phyloP scores from a whole-genome alignment of 2,329 filamentous ascomycete species.

The Chaetomium strumarium region DNA sequence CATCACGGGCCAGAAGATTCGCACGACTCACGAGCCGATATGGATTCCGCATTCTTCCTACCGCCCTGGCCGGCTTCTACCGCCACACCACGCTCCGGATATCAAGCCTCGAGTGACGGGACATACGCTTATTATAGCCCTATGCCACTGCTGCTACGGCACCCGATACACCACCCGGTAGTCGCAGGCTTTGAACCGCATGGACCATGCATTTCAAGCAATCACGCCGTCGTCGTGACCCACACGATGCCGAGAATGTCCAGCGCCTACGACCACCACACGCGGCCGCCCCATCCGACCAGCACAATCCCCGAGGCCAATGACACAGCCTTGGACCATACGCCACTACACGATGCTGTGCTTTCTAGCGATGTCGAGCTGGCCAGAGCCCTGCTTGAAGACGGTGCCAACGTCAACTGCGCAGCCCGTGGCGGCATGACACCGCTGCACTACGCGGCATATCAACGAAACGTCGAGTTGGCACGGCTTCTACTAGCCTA shows the following conservation, averaged over 20 bases:
- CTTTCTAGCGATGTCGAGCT: not conserved
- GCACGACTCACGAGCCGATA: not conserved
- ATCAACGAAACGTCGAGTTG: slow-evolving; percentile 5
- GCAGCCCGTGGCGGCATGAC: slow-evolving; percentile 10
- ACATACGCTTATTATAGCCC: not conserved
- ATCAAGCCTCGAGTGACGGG: not conserved
- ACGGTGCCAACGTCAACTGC: slow-evolving; percentile 5
- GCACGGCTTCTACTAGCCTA: slow-evolving; percentile 7
- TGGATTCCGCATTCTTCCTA: not conserved
- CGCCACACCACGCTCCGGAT: not conserved
- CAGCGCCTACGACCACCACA: not conserved
- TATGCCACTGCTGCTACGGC: not conserved
- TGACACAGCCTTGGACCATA: not conserved
- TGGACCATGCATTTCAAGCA: not conserved
- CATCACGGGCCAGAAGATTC: not conserved
- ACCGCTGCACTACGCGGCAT: slow-evolving; percentile 14
- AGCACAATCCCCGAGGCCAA: not conserved
- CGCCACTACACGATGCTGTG: slow-evolving; percentile 10
- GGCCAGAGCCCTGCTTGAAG: not conserved
- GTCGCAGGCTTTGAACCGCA: not conserved
- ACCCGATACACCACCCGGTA: not conserved
- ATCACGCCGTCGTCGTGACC: not conserved
- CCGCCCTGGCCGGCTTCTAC: not conserved
- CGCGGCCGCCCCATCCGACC: not conserved
- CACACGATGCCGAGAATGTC: not conserved